A percentile compares a stretch with the other conserved stretches of the same genome.
Evolutionary conservation across 202 grass and related monocot species (phyloP).

Genomic region (Zoysia matrella): DNA sequence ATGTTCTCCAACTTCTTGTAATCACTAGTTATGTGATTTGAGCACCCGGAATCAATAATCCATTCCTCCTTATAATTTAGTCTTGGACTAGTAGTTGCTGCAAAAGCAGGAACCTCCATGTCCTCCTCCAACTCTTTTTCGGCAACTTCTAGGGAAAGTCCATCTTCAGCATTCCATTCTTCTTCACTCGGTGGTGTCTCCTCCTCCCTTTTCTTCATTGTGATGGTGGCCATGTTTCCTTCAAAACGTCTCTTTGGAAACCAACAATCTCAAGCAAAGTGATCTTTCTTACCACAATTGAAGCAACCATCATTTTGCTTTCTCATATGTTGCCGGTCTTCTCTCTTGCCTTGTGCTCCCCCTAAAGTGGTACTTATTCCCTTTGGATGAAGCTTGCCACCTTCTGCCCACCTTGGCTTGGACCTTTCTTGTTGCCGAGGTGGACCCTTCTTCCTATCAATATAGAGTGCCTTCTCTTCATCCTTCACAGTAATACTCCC

Average conservation of each 20-base stretch:
- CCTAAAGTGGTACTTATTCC: background rate
- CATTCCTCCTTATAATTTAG: background rate
- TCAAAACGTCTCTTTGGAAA: too few species aligned
- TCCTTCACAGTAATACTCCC: too few species aligned
- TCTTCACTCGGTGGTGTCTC: background rate
- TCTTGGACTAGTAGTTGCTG: background rate
- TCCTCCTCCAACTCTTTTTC: background rate
- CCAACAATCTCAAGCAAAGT: too few species aligned
- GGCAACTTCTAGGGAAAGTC: background rate
- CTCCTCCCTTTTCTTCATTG: background rate
- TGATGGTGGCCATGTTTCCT: too few species aligned
- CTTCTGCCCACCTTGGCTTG: background rate
- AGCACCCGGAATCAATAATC: constrained; percentile 10
- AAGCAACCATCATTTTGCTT: too few species aligned
- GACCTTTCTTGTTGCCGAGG: too few species aligned
- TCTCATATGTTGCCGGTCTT: background rate
- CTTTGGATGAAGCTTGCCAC: background rate
- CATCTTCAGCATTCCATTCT: background rate
- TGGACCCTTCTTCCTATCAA: too few species aligned
- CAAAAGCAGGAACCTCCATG: background rate
- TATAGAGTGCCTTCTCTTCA: too few species aligned
- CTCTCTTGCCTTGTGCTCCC: background rate
- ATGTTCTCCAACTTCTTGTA: too few species aligned
- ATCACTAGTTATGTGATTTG: background rate
- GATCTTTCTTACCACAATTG: too few species aligned